Percentiles rank a stretch among this genome's conserved stretches.
Evolutionary conservation across 2,329 filamentous ascomycete genomes (phyloP).

Genomic region (Ramularia endophylla): DNA sequence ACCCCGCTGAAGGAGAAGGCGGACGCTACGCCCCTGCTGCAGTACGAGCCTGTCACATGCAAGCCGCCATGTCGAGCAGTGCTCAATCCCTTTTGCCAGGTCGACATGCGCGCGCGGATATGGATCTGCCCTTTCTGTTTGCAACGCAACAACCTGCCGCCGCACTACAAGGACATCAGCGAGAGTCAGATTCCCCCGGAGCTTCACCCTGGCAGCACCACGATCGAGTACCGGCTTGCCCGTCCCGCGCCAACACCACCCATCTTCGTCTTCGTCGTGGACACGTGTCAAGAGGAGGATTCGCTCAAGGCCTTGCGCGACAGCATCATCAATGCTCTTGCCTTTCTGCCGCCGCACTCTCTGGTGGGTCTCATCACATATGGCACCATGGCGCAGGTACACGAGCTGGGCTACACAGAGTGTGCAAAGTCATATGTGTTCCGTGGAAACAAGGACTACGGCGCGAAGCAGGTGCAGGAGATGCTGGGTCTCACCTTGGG

Average conservation of each 20-base stretch:
- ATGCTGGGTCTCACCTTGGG: conserved; percentile 79
- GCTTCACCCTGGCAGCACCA: conserved; percentile 74
- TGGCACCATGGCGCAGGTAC: conserved; percentile 95
- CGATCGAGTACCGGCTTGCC: conserved; percentile 81
- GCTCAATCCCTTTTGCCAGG: conserved; percentile 91
- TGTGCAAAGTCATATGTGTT: conserved; percentile 99
- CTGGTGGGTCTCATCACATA: conserved; percentile 79
- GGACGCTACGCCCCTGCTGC: conserved; percentile 71
- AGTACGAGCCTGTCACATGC: conserved; percentile 96
- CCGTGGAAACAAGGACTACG: conserved; percentile 94
- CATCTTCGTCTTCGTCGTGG: conserved; percentile 82
- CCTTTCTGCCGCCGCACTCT: conserved; percentile 72
- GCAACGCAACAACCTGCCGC: conserved; percentile 73
- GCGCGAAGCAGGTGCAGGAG: conserved; percentile 98
- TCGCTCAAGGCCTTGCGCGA: conserved; percentile 78
- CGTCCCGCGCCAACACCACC: conserved; percentile 78
- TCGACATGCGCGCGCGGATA: conserved; percentile 74
- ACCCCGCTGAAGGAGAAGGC: conserved; percentile 94
- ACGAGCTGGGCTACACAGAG: conserved; percentile 96
- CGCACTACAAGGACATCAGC: conserved; percentile 87
- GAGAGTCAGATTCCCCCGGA: conserved; percentile 76
- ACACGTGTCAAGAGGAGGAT: conserved; percentile 84
- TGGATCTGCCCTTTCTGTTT: conserved; percentile 90
- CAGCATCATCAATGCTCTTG: conserved; percentile 79
- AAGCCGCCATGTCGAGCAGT: conserved; percentile 94